phyloP scores from a whole-genome alignment of 1,284 basidiomycete species.

The Pyrrhoderma noxium region DNA sequence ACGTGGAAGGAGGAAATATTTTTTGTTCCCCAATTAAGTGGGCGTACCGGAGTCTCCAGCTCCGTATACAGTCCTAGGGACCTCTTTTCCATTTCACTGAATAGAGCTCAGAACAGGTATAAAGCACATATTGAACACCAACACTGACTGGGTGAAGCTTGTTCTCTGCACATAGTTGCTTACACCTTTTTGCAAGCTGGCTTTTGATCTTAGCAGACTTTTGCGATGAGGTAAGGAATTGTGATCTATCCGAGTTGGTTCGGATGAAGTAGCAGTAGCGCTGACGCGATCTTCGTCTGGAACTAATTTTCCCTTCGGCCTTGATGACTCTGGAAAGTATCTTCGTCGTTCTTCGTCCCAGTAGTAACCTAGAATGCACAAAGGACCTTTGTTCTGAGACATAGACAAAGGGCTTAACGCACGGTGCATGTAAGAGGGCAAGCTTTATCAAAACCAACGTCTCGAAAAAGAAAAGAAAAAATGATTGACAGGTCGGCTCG shows the following conservation, averaged over 20 bases:
- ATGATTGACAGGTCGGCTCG: too few species aligned
- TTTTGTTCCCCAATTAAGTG: neutral
- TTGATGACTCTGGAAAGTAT: conserved; percentile 15
- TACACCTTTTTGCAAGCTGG: neutral
- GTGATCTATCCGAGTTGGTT: neutral
- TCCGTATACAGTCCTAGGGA: conserved; percentile 1
- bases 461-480: too few species aligned
- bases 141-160: conserved; percentile 5
- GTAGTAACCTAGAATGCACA: conserved; percentile 12
- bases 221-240: neutral
- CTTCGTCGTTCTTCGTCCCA: conserved; percentile 14
- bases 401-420: neutral
- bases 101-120: neutral
- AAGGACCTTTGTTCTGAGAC: conserved; percentile 14
- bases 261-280: too few species aligned
- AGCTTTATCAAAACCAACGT: too few species aligned
- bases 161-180: neutral
- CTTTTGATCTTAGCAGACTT: neutral
- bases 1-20: conserved; percentile 8
- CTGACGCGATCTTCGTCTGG: neutral
- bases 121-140: neutral
- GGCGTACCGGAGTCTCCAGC: conserved; percentile 7
- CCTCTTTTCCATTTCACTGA: conserved; percentile 9
- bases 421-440: too few species aligned
- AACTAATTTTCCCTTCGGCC: conserved; percentile 4